These are phyloP conservation scores for Gonapodya prolifera DNA, from an alignment of 192 early-diverging fungal genomes.

Conservation along the genomic window DNA sequence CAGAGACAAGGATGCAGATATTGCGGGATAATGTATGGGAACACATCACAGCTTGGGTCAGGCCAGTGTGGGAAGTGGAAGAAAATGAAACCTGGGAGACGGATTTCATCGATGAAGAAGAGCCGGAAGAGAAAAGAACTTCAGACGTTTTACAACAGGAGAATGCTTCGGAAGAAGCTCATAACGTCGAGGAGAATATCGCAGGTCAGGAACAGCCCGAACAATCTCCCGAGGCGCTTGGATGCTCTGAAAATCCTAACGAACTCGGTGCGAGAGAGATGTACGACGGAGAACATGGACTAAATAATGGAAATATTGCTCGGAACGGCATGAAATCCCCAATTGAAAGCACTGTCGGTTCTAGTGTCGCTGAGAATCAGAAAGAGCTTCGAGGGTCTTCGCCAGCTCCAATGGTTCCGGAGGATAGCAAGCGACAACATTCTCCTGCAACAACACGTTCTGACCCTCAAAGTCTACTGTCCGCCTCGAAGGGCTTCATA, in stretches of 20 bases:
- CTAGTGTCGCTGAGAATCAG: too few species aligned
- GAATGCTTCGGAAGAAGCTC: background rate
- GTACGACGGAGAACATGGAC: too few species aligned
- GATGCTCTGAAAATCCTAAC: background rate
- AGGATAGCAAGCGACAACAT: background rate
- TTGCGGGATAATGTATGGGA: background rate
- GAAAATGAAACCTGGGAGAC: too few species aligned
- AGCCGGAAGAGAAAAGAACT: background rate
- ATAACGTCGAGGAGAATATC: background rate
- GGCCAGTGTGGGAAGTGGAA: background rate
- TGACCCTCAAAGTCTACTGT: background rate
- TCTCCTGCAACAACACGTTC: background rate
- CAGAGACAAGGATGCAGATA: background rate
- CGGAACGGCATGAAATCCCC: too few species aligned
- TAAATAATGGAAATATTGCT: too few species aligned
- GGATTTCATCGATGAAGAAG: background rate
- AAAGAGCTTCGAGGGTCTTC: too few species aligned
- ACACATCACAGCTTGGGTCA: background rate
- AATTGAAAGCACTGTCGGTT: too few species aligned
- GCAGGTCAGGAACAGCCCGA: background rate
- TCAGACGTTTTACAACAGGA: too few species aligned
- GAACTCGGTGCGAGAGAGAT: too few species aligned
- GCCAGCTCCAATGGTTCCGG: too few species aligned
- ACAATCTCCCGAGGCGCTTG: background rate
- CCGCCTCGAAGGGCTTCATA: background rate